These are phyloP conservation scores for Cyberlindnera maritima DNA, from an alignment of 805 yeast genomes.

Conservation along the genomic window DNA sequence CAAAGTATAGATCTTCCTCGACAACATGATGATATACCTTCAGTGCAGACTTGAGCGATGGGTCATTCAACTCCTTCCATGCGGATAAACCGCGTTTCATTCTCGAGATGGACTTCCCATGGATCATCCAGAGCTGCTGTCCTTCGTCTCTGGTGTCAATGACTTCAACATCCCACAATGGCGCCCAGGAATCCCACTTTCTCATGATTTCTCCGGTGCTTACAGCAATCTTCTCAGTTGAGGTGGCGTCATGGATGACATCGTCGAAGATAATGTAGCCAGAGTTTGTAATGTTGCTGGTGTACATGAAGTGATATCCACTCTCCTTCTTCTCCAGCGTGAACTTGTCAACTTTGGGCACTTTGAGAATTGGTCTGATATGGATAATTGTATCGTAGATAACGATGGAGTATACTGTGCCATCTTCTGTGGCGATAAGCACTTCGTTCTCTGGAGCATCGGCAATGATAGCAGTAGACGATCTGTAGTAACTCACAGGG, in stretches of 20 bases:
- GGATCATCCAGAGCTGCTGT: constrained; percentile 39
- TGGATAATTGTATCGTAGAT: constrained; percentile 23
- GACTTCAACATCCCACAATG: constrained; percentile 40
- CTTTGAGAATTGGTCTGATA: constrained; percentile 33
- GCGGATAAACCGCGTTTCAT: constrained; percentile 20
- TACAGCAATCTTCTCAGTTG: constrained; percentile 9
- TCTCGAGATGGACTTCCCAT: constrained; percentile 21
- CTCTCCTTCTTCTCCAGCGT: constrained; percentile 16
- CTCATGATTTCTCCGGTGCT: constrained; percentile 13
- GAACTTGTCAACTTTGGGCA: constrained; percentile 34
- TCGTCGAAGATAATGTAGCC: constrained; percentile 34
- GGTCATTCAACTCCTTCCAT: constrained; percentile 18
- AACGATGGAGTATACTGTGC: constrained; percentile 23
- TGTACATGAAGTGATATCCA: constrained; percentile 29
- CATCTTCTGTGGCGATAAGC: constrained; percentile 27
- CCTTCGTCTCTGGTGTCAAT: constrained; percentile 24
- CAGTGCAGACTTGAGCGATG: constrained; percentile 16
- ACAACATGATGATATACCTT: constrained; percentile 17
- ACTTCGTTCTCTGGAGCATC: constrained; percentile 18
- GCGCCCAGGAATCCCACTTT: constrained; percentile 47
- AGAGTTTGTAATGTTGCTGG: constrained; percentile 40
- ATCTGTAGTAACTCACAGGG: constrained; percentile 39
- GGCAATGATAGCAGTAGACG: constrained; percentile 25
- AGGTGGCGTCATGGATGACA: constrained; percentile 19
- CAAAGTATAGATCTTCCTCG: constrained; percentile 26